phyloP scores from a whole-genome alignment of 2,329 filamentous ascomycete genomes.

The Calonectria pteridis region DNA sequence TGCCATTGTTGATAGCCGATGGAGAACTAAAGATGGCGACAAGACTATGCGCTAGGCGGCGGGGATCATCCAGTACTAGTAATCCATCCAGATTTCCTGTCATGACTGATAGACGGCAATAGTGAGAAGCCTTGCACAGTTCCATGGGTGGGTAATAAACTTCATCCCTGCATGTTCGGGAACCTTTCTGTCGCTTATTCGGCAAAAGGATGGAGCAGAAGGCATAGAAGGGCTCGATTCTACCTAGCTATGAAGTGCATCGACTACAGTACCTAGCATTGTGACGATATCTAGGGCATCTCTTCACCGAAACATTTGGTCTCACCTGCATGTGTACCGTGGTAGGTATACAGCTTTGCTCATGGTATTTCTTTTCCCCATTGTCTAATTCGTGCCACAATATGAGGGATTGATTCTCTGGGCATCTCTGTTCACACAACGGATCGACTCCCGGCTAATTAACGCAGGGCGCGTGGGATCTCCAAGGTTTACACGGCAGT shows the following conservation, averaged over 20 bases:
- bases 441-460: background rate
- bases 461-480: background rate
- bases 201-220: background rate
- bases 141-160: background rate
- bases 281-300: rapidly evolving
- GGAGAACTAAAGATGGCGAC: background rate
- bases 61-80: background rate
- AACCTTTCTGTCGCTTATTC: background rate
- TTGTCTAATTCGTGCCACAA: background rate
- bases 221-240: background rate
- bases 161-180: background rate
- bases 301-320: background rate
- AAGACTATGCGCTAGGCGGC: background rate
- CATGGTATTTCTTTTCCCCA: background rate
- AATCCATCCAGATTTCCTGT: background rate
- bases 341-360: background rate
- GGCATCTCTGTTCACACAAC: background rate
- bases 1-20: background rate
- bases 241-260: background rate
- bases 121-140: background rate
- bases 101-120: background rate
- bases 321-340: background rate
- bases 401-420: background rate
- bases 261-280: background rate
- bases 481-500: background rate